Evolutionary conservation across 805 yeast species (phyloP), one percentile per base, ranked within the genome.

Genomic region (Metschnikowia orientalis): DNA sequence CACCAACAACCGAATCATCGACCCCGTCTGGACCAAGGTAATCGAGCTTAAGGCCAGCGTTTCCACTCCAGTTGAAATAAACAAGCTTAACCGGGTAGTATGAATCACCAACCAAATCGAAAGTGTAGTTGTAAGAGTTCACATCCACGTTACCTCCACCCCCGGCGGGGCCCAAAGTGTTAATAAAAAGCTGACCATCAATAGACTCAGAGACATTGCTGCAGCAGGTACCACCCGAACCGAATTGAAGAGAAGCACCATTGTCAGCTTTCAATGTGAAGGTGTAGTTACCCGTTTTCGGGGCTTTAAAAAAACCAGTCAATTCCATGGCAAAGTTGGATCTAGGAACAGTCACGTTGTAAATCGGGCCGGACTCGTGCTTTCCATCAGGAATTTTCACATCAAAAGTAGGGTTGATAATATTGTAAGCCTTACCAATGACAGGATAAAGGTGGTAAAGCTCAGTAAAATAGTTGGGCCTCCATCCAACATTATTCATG

Each of bases 211-310:
- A 21, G 2, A 38, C 38, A 16, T 34, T 37, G 30, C 36, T 32
- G 34, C 45, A 41, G 20, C 45, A 41, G 2, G 32, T 13, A 6
- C 26, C 18, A 4, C 40, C 45, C 3, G 23, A 23, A 11, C 35
- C 30, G n/a, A 41, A 30, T 8, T 36, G 38, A 18, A 41, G 24
- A 3, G 39, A 34, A 4, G 35, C 45, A 16, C 45, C 45, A 14
- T 41, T 39, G 14, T 41, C 45, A 6, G 43, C 32, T 8, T 13
- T n/a, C 9, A 38, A 19, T 9, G 30, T 27, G 22, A 41, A 38
- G 5, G 26, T 28, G 35, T 41, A 35, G 8, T 10, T 8, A 13
- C 45, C 43, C 13, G 38, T 21, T 1, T 15, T 6, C 9, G 23
- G 23, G 4, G 45, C 39, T 1, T 22, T 18, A 26, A 41, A 41